phyloP scores from a whole-genome alignment of 2,329 filamentous ascomycete species.

The Helminthosporium solani region DNA sequence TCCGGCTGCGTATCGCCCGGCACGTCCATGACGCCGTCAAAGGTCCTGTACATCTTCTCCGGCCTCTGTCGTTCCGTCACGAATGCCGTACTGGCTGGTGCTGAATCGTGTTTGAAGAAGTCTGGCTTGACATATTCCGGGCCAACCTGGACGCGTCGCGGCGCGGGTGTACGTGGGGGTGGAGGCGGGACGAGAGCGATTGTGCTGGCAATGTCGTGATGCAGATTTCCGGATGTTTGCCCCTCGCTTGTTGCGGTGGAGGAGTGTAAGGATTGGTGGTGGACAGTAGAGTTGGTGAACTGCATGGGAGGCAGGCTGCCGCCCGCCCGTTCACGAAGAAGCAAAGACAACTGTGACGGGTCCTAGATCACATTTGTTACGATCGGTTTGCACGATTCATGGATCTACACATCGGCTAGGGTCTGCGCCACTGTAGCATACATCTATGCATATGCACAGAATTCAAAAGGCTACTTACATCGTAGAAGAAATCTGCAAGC shows the following conservation, averaged over 20 bases:
- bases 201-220: constrained; percentile 5
- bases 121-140: constrained; percentile 33
- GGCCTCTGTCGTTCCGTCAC: constrained; percentile 18
- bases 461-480: constrained; percentile 32
- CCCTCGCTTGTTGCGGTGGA: constrained; percentile 11
- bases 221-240: constrained; percentile 1
- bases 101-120: constrained; percentile 31
- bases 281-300: constrained; percentile 29
- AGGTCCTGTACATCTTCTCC: constrained; percentile 38
- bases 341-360: constrained; percentile 40
- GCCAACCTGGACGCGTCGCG: constrained; percentile 31
- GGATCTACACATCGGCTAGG: constrained; percentile 29
- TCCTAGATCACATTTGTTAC: constrained; percentile 33
- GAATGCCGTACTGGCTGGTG: constrained; percentile 27
- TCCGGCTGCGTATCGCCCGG: constrained; percentile 51
- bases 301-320: constrained; percentile 17
- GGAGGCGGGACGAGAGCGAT: constrained; percentile 16
- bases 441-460: constrained; percentile 9
- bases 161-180: constrained; percentile 14
- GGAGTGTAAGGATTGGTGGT: constrained; percentile 11
- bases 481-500: constrained; percentile 32
- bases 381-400: constrained; percentile 8
- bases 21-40: constrained; percentile 38
- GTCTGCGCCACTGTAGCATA: constrained; percentile 22
- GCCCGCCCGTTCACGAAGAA: constrained; percentile 37